Evolutionary conservation across 306 rosid genomes (phyloP).

Genomic region (Sesbania bispinosa): DNA sequence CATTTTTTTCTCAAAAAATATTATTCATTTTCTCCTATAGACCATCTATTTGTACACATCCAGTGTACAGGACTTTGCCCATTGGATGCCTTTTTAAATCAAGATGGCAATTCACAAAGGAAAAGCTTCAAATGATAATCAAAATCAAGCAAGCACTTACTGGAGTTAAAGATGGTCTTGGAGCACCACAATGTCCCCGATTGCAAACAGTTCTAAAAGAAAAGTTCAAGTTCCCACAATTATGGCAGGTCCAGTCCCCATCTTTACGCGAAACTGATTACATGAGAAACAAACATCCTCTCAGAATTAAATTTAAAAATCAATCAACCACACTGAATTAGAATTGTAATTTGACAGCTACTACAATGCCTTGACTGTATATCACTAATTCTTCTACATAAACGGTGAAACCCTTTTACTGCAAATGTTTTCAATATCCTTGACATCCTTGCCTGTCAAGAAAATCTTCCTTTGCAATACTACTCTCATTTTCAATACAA

Average conservation of each 20-base stretch:
- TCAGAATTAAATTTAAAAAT: background rate
- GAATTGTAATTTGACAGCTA: background rate
- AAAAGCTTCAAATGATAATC: background rate
- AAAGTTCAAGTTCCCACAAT: conserved; percentile 51
- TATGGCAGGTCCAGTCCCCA: conserved; percentile 54
- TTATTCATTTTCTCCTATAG: background rate
- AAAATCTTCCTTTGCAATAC: background rate
- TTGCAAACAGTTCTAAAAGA: conserved; percentile 50
- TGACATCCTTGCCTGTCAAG: background rate
- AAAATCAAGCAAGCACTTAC: conserved; percentile 22
- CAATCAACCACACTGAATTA: background rate
- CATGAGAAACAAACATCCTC: conserved; percentile 9
- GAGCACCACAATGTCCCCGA: conserved; percentile 40
- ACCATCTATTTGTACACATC: background rate
- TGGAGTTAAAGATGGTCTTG: conserved; percentile 35
- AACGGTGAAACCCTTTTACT: no score
- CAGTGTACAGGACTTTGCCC: background rate
- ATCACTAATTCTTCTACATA: background rate
- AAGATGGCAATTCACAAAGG: background rate
- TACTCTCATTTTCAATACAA: conserved; percentile 2
- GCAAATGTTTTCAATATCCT: no score
- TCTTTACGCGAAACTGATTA: conserved; percentile 37
- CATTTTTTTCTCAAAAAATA: background rate
- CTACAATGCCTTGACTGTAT: background rate
- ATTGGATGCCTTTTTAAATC: background rate